Percentiles rank a stretch among this genome's conserved stretches.
Evolutionary conservation across 148 eudicot genomes (phyloP).

Genomic region (Fallopia convolvulus): DNA sequence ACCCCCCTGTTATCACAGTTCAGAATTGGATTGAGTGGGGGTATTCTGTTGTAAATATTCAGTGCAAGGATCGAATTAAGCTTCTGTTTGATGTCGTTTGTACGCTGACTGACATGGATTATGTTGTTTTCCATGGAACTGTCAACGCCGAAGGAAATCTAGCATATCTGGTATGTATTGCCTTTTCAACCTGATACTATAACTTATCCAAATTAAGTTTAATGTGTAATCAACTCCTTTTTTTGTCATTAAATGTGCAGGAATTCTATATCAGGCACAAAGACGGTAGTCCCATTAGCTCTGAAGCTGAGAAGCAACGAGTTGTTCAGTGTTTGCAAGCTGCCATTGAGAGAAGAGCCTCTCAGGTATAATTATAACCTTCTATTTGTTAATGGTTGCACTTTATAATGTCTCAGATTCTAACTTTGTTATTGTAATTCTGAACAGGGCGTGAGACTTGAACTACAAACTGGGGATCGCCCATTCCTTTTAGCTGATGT

Average conservation of each 20-base stretch:
- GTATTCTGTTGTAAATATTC: slow-evolving; percentile 70
- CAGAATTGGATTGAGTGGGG: slow-evolving; percentile 62
- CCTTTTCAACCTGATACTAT: neutral
- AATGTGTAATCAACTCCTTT: neutral
- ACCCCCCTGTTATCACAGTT: slow-evolving; percentile 51
- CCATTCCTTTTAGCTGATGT: slow-evolving; percentile 69
- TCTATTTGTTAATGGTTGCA: neutral
- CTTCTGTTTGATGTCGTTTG: slow-evolving; percentile 87
- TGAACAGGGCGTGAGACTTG: slow-evolving; percentile 73
- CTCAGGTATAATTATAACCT: slow-evolving; percentile 43
- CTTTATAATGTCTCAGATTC: too few relatives aligned
- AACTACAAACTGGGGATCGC: slow-evolving; percentile 50
- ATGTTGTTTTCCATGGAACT: slow-evolving; percentile 86
- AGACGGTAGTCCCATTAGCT: slow-evolving; percentile 83
- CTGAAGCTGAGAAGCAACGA: slow-evolving; percentile 81
- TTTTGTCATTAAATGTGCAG: slow-evolving; percentile 22
- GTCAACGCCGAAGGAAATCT: slow-evolving; percentile 42
- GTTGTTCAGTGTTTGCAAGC: slow-evolving; percentile 75
- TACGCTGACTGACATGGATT: slow-evolving; percentile 82
- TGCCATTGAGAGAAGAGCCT: slow-evolving; percentile 70
- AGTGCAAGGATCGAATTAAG: slow-evolving; percentile 72
- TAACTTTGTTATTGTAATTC: neutral
- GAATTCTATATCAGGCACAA: slow-evolving; percentile 79
- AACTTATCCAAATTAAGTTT: neutral
- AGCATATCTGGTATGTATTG: slow-evolving; percentile 62